Percentiles rank a stretch among this genome's conserved stretches.
phyloP scores from a whole-genome alignment of 495 filamentous ascomycete species.

The Neurospora hispaniola region DNA sequence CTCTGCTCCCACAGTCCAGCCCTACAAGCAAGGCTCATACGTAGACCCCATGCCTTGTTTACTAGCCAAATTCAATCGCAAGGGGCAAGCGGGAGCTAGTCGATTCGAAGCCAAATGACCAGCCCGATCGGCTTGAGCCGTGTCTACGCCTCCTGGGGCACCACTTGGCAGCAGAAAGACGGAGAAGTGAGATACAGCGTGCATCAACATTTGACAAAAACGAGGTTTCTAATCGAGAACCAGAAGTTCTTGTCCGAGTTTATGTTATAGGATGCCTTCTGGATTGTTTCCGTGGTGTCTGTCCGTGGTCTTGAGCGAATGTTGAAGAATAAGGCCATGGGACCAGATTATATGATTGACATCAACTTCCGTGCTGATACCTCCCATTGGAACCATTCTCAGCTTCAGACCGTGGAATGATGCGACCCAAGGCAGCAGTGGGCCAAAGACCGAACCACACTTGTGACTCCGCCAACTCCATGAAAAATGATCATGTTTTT shows the following conservation, averaged over 20 bases:
- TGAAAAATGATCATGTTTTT: background rate
- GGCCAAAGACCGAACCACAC: background rate
- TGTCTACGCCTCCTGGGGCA: slow-evolving; percentile 14
- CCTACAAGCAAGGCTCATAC: no score
- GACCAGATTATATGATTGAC: background rate
- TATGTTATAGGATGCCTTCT: no score
- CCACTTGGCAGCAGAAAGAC: slow-evolving; percentile 10
- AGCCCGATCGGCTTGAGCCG: slow-evolving; percentile 21
- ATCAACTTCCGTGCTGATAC: background rate
- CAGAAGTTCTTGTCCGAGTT: background rate
- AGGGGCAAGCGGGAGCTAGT: no score
- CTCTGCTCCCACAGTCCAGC: background rate
- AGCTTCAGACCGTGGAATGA: background rate
- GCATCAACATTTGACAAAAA: background rate
- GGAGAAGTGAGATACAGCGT: background rate
- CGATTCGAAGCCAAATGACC: slow-evolving; percentile 9
- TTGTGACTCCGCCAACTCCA: background rate
- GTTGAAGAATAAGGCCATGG: background rate
- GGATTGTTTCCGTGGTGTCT: background rate
- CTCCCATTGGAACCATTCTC: background rate
- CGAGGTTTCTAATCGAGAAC: background rate
- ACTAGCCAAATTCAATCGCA: no score
- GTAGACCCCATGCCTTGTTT: no score
- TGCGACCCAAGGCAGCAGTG: background rate
- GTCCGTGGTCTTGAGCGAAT: background rate